These are phyloP conservation scores for Lolium multiflorum DNA, from an alignment of 176 grass and related monocot species.

Conservation along the genomic window DNA sequence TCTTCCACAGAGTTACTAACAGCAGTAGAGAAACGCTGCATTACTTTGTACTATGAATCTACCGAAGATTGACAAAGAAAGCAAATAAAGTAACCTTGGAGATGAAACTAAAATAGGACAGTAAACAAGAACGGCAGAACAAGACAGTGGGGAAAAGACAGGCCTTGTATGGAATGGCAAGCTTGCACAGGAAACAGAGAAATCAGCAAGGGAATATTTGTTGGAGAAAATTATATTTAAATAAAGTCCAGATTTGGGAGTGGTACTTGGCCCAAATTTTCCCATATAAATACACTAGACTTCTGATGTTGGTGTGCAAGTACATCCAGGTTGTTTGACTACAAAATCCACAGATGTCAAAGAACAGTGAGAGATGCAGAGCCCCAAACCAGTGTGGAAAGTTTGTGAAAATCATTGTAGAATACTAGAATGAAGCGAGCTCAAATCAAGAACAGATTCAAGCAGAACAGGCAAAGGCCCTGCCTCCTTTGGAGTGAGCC, in stretches of 20 bases:
- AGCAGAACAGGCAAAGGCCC: not conserved
- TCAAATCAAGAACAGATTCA: not conserved
- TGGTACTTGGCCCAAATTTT: slow-evolving; percentile 14
- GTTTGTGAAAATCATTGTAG: not conserved
- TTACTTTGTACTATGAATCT: not conserved
- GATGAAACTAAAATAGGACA: slow-evolving; percentile 19
- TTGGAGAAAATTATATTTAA: slow-evolving; percentile 23
- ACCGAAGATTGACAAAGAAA: slow-evolving; percentile 30
- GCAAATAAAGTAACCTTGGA: slow-evolving; percentile 12
- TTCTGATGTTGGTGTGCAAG: not conserved
- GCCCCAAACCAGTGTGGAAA: not conserved
- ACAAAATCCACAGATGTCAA: not conserved
- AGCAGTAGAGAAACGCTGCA: slow-evolving; percentile 20
- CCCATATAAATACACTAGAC: slow-evolving; percentile 21
- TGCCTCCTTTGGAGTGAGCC: not conserved
- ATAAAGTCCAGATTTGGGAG: slow-evolving; percentile 16
- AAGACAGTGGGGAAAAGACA: slow-evolving; percentile 12
- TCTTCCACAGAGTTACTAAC: slow-evolving; percentile 9
- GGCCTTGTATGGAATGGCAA: slow-evolving; percentile 22
- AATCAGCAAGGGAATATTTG: not conserved
- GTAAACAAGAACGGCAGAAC: not conserved
- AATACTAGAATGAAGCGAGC: not conserved
- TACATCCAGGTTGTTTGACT: slow-evolving; percentile 22
- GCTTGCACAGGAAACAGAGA: slow-evolving; percentile 41
- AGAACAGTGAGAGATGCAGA: not conserved